Conservation (phyloP, 2,329 filamentous ascomycete species). For the Stemphylium beticola region DNA sequence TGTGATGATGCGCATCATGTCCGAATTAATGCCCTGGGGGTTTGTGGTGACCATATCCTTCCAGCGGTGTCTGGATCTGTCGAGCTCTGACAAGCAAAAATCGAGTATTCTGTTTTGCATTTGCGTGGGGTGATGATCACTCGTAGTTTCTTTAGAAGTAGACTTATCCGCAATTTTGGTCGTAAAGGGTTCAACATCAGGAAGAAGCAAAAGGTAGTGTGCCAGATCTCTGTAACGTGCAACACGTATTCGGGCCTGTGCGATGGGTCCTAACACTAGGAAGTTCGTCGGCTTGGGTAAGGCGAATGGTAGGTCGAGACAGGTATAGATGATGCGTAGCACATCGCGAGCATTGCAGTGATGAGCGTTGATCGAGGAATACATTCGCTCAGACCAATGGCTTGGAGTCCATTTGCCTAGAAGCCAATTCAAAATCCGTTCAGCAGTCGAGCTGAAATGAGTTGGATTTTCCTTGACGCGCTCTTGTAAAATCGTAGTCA, state of each 20-base stretch:
- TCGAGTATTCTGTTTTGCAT: conserved; percentile 50
- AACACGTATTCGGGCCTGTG: conserved; percentile 53
- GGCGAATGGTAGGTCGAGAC: conserved; percentile 62
- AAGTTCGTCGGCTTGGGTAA: conserved; percentile 32
- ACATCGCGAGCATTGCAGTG: conserved; percentile 71
- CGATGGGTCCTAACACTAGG: conserved; percentile 50
- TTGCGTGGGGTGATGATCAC: conserved; percentile 30
- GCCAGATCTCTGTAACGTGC: conserved; percentile 51
- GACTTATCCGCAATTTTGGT: not conserved
- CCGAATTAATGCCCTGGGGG: conserved; percentile 55
- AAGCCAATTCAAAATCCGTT: conserved; percentile 80
- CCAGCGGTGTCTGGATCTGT: conserved; percentile 55
- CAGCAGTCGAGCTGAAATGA: conserved; percentile 69
- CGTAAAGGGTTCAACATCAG: conserved; percentile 17
- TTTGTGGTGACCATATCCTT: conserved; percentile 50
- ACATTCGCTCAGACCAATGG: conserved; percentile 65
- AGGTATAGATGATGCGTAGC: conserved; percentile 71
- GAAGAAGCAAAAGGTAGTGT: conserved; percentile 57
- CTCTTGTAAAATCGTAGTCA: conserved; percentile 71
- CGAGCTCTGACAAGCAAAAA: conserved; percentile 54
- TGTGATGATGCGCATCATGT: conserved; percentile 58
- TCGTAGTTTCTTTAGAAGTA: conserved; percentile 10
- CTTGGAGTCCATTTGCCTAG: conserved; percentile 82
- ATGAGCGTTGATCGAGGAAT: conserved; percentile 67
- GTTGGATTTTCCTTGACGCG: conserved; percentile 72